A percentile compares a stretch with the other conserved stretches of the same genome.
phyloP scores from a whole-genome alignment of 2,329 filamentous ascomycete genomes.

The Rugonectria rugulosa region DNA sequence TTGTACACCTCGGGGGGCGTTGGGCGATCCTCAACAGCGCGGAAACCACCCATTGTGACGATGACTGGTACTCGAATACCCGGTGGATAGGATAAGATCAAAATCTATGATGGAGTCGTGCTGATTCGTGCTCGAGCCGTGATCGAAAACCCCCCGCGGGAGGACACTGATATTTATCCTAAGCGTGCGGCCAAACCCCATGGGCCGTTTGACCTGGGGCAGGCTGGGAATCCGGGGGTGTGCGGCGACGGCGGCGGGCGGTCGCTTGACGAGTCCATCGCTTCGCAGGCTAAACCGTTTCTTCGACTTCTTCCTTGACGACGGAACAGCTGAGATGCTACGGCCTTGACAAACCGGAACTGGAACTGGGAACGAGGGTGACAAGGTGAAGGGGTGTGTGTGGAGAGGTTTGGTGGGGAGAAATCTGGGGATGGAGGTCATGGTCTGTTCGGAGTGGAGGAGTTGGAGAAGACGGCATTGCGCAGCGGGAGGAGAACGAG shows the following conservation, averaged over 20 bases:
- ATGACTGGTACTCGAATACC: neutral
- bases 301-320: neutral
- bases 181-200: constrained; percentile 14
- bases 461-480: constrained; percentile 21
- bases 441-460: constrained; percentile 8
- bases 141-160: constrained; percentile 7
- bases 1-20: constrained; percentile 65
- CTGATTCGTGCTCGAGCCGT: neutral
- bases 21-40: constrained; percentile 61
- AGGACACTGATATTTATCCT: constrained; percentile 33
- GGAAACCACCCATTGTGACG: constrained; percentile 47
- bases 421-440: constrained; percentile 32
- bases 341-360: neutral
- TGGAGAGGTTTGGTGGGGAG: constrained; percentile 26
- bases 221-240: constrained; percentile 32
- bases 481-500: neutral
- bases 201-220: constrained; percentile 18
- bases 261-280: constrained; percentile 11
- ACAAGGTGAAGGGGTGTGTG: constrained; percentile 11
- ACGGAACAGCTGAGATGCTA: constrained; percentile 1
- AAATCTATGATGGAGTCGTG: neutral
- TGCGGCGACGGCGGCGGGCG: neutral
- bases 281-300: neutral
- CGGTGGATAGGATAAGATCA: too few relatives aligned
- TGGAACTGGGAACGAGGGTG: neutral